phyloP scores from a whole-genome alignment of 2,329 filamentous ascomycete genomes.

The Pseudopithomyces chartarum region DNA sequence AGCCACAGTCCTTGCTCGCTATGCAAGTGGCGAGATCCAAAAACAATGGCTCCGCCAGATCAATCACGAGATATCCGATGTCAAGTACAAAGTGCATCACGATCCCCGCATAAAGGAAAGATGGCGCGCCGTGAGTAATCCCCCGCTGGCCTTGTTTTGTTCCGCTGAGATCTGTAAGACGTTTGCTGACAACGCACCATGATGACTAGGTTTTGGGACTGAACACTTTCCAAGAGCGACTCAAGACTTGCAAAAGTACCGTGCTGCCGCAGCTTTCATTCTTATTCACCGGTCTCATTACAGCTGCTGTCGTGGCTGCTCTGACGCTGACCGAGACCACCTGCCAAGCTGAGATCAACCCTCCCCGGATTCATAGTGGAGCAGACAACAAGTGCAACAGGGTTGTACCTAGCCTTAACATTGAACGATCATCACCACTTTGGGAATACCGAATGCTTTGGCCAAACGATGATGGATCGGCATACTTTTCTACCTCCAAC shows the following conservation, averaged over 20 bases:
- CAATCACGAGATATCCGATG: constrained; percentile 12
- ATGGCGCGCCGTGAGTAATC: constrained; percentile 7
- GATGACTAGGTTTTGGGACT: constrained; percentile 4
- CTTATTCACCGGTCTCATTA: constrained; percentile 9
- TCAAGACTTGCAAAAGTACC: constrained; percentile 4
- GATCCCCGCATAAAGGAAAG: constrained; percentile 1
- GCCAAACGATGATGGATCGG: constrained; percentile 6
- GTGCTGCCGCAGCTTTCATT: constrained; percentile 7
- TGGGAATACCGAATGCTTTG: constrained; percentile 9
- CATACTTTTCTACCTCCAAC: constrained; percentile 8
- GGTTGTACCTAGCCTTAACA: not conserved
- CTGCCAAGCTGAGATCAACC: not conserved
- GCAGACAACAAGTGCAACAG: constrained; percentile 8
- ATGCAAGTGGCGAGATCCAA: constrained; percentile 9
- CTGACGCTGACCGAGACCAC: constrained; percentile 10
- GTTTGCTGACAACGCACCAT: constrained; percentile 3
- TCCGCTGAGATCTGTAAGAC: not conserved
- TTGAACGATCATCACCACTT: constrained; percentile 7
- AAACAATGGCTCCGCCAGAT: constrained; percentile 10
- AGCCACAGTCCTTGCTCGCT: constrained; percentile 7
- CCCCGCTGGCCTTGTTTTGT: not conserved
- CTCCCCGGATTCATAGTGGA: constrained; percentile 12
- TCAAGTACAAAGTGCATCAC: constrained; percentile 7
- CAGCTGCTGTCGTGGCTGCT: constrained; percentile 8
- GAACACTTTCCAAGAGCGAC: constrained; percentile 2